These are phyloP conservation scores for Pisolithus microcarpus DNA, from an alignment of 768 basidiomycete species.

Conservation along the genomic window DNA sequence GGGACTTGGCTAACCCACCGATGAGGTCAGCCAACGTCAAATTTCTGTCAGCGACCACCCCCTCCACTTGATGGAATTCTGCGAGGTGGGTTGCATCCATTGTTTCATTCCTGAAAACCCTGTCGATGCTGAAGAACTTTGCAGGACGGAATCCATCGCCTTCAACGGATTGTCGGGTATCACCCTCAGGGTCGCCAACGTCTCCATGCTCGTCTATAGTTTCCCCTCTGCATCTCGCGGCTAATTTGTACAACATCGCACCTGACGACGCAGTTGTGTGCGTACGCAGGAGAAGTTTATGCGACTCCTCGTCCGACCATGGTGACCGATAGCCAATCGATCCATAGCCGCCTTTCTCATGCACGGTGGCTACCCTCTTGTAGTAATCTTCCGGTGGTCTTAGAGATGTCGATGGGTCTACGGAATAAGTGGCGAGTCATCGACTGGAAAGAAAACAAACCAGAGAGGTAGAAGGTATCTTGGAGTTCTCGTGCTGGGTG, in stretches of 20 bases:
- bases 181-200: not conserved
- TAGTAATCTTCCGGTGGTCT: constrained; percentile 79
- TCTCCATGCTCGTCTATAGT: constrained; percentile 31
- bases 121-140: constrained; percentile 94
- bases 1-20: constrained; percentile 40
- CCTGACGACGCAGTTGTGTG: constrained; percentile 96
- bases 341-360: constrained; percentile 82
- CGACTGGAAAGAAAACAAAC: constrained; percentile 30
- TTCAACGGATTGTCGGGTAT: constrained; percentile 10
- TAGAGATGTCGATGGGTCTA: constrained; percentile 75
- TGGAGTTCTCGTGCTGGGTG: constrained; percentile 97
- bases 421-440: not conserved
- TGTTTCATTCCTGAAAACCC: constrained; percentile 98
- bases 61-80: constrained; percentile 99
- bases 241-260: constrained; percentile 89
- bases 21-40: constrained; percentile 94
- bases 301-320: constrained; percentile 89
- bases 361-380: constrained; percentile 72
- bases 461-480: constrained; percentile 97
- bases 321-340: constrained; percentile 97
- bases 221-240: constrained; percentile 73
- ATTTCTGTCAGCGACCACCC: constrained; percentile 91
- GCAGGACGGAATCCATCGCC: constrained; percentile 83
- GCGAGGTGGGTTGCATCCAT: constrained; percentile 98
- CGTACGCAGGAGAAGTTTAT: constrained; percentile 87